Conservation (phyloP, 148 eudicot genomes). For the Drosera capensis region DNA sequence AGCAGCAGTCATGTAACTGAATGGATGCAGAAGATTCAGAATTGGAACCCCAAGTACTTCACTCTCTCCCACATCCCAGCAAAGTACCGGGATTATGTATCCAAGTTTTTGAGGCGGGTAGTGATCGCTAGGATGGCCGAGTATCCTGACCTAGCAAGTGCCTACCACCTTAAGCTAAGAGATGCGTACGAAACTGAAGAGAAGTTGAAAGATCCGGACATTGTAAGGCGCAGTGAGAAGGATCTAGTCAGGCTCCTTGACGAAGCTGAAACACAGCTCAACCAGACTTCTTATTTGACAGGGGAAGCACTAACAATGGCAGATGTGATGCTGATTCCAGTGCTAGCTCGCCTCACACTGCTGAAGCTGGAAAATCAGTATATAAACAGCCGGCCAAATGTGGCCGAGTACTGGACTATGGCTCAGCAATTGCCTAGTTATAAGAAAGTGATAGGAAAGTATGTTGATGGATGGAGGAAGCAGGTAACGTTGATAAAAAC, state of each 20-base stretch:
- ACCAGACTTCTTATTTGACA: slow-evolving; percentile 31
- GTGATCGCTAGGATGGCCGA: slow-evolving; percentile 83
- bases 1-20: slow-evolving; percentile 40
- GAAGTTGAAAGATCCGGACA: slow-evolving; percentile 44
- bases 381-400: slow-evolving; percentile 37
- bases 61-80: slow-evolving; percentile 69
- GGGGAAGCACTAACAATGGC: slow-evolving; percentile 80
- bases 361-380: slow-evolving; percentile 56
- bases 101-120: slow-evolving; percentile 64
- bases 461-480: slow-evolving; percentile 71
- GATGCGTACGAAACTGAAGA: slow-evolving; percentile 67
- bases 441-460: slow-evolving; percentile 61
- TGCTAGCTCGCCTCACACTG: slow-evolving; percentile 45
- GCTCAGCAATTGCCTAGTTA: slow-evolving; percentile 66
- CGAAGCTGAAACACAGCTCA: slow-evolving; percentile 54
- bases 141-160: slow-evolving; percentile 67
- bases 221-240: slow-evolving; percentile 40
- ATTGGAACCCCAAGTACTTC: slow-evolving; percentile 81
- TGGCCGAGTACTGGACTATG: slow-evolving; percentile 53
- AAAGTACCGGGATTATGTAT: slow-evolving; percentile 39
- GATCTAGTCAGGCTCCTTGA: slow-evolving; percentile 61
- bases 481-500: slow-evolving; percentile 49
- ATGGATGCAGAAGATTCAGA: slow-evolving; percentile 80
- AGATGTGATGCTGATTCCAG: slow-evolving; percentile 58
- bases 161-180: slow-evolving; percentile 65